Evolutionary conservation across 768 basidiomycete species (phyloP).

Genomic region (Gloeostereum incarnatum): DNA sequence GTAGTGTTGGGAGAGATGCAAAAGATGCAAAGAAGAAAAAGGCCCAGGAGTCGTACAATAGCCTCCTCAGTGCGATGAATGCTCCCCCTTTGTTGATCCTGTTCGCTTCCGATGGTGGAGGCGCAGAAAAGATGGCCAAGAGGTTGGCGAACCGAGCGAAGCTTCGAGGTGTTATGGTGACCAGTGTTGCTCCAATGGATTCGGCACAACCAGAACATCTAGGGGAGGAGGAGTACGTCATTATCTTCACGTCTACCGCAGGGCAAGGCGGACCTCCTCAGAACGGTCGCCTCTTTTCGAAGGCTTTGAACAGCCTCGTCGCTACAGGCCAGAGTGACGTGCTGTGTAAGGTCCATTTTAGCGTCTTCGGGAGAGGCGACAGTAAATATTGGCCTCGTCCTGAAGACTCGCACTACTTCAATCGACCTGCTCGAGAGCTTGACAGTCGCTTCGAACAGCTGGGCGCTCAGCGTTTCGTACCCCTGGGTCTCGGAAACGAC

Average conservation of each 20-base stretch:
- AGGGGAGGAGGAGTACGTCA: conserved; percentile 66
- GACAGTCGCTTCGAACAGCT: conserved; percentile 70
- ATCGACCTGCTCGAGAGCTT: conserved; percentile 90
- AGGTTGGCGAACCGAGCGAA: conserved; percentile 75
- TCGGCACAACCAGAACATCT: conserved; percentile 70
- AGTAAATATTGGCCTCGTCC: conserved; percentile 98
- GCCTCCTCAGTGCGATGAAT: conserved; percentile 75
- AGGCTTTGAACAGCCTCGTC: conserved; percentile 64
- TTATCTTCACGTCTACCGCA: conserved; percentile 85
- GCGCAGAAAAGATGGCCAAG: conserved; percentile 95
- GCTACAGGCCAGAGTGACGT: conserved; percentile 51
- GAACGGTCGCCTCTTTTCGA: conserved; percentile 87
- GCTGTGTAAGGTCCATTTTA: conserved; percentile 58
- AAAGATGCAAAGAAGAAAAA: conserved; percentile 75
- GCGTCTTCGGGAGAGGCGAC: conserved; percentile 94
- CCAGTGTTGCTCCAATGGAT: conserved; percentile 71
- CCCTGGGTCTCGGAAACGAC: conserved; percentile 87
- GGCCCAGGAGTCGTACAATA: conserved; percentile 77
- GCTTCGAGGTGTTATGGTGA: conserved; percentile 74
- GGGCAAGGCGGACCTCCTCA: conserved; percentile 98
- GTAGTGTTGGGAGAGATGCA: conserved; percentile 76
- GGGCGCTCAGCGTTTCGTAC: conserved; percentile 67
- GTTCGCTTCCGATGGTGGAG: conserved; percentile 94
- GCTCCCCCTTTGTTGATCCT: conserved; percentile 83
- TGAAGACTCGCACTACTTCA: conserved; percentile 97